These are phyloP conservation scores for Metschnikowia cerradonensis DNA, from an alignment of 805 yeast genomes.

Conservation along the genomic window DNA sequence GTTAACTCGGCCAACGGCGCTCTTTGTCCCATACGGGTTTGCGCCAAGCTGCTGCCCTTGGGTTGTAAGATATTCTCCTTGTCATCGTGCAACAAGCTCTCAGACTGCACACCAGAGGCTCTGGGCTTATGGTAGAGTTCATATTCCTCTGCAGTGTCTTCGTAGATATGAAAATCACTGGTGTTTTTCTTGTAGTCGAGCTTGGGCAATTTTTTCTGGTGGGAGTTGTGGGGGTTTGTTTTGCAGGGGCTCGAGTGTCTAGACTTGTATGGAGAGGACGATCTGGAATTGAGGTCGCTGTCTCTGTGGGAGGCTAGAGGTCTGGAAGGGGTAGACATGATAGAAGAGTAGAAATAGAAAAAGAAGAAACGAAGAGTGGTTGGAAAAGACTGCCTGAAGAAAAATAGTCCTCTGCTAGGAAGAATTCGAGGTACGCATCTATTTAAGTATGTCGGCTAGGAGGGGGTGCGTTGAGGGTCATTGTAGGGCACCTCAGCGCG, in stretches of 20 bases:
- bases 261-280: slow-evolving; percentile 16
- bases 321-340: slow-evolving; percentile 14
- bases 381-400: not conserved
- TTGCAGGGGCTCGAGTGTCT: slow-evolving; percentile 12
- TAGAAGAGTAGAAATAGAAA: not conserved
- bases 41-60: slow-evolving; percentile 14
- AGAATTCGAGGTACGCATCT: not conserved
- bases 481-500: slow-evolving; percentile 1
- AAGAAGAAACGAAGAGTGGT: not conserved
- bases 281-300: slow-evolving; percentile 15
- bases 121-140: slow-evolving; percentile 12
- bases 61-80: slow-evolving; percentile 42
- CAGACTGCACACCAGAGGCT: not conserved
- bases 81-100: slow-evolving; percentile 23
- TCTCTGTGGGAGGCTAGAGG: slow-evolving; percentile 17
- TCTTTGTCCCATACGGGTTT: slow-evolving; percentile 15
- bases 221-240: slow-evolving; percentile 5
- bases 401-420: not conserved
- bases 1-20: slow-evolving; percentile 26
- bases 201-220: slow-evolving; percentile 13
- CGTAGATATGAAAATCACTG: slow-evolving; percentile 14
- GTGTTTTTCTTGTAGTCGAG: slow-evolving; percentile 5
- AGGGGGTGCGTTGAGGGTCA: not conserved
- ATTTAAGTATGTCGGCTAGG: slow-evolving; percentile 1
- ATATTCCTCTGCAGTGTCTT: slow-evolving; percentile 15